Base-by-base conservation (phyloP, 306 rosid species). In the Pterocarpus macrocarpus region DNA sequence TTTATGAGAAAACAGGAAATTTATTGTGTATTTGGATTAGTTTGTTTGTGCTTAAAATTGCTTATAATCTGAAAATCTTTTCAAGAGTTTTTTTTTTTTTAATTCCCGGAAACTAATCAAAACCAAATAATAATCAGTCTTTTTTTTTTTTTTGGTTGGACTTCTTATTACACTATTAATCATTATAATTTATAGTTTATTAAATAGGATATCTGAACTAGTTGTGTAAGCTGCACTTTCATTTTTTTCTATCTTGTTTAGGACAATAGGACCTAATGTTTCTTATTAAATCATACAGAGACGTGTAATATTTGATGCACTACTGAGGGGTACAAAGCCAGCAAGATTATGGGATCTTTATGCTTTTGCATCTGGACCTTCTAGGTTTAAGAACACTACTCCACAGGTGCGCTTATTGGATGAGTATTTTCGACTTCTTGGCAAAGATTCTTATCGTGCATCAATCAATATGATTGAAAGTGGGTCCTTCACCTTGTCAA, bases 371-470 rank as follows among this genome's bases (percentile, higher is more conserved):
- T 84, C 86, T 56, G 98, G 97, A 62, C 91, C 97, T 82, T 93
- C 98, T 78, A 88, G 86, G 78, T 93, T 88, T 71, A 71, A 38
- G 70, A 91, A 87, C 87, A 86, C 89, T 76, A 81, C 84, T 80
- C 97, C 99, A 62, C 83, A 88, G 82, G 89, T 90, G 81, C 97
- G 99, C 76, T 84, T 95, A 82, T 81, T 95, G 67, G 89, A 88
- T 73, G 99, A 95, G 85, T 95, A 95, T 83, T 88, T 89, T 79
- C 98, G 99, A 81, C 99, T 95, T 81, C 97, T 95, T 89, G 94
- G 98, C 70, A 88, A 84, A 66, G 82, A 80, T 81, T 85, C 82
- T 74, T 61, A 61, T 68, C 81, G 7, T 77, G 92, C 94, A 44
- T 89, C 98, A 9, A 66, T 84, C 76, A 73, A 73, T 73, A 91